Base-by-base conservation (phyloP, 345 rosid species). In the Atalantia buxifolia region DNA sequence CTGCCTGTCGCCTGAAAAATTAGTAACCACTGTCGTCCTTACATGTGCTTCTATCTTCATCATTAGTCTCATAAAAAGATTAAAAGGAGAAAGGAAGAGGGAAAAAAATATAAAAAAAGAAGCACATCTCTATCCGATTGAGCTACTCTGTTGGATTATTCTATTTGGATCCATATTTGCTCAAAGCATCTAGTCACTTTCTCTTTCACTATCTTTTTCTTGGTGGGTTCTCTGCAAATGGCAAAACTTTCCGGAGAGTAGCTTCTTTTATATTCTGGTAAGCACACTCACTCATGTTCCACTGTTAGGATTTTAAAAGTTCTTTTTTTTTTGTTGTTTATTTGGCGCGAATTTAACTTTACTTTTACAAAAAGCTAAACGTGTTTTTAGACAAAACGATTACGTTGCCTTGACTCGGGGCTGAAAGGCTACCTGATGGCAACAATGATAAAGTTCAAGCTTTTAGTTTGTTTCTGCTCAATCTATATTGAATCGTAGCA, bases 261-360 rank as follows among this genome's bases (percentile, higher is more conserved):
- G 35, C 9, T 21, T 4, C 35, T 13, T 35, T 38, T 55, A 28
- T 56, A 36, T 36, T 40, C 66, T 1, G 66, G 66, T 53, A 66
- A 35, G 4, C 7, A 53, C 12, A 7, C 30, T 30, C n/a, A 18
- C 19, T 48, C 33, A 9, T 48, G 27, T 75, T 48, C 27, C 22
- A 24, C 76, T 12, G 6, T 28, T 48, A 21, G 9, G n/a, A 65
- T 8, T 75, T 1, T 16, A 9, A 40, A 19, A 53, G 36, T 35
- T 36, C 2, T 42, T 55, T 53, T 76, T 50, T 76, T 1, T 14
- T 33, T 33, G 14, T 31, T 4, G 9, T 65, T 5, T 24, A n/a
- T 76, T 55, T 67, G 73, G 79, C 73, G 66, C 73, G 28, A 76
- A 66, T 18, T 36, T 57, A 25, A 25, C 24, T 35, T 22, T 36